Percentiles rank a stretch among this genome's conserved stretches.
Evolutionary conservation across 192 early-diverging fungal genomes (phyloP).

Genomic region (Backusella mclennaniae): DNA sequence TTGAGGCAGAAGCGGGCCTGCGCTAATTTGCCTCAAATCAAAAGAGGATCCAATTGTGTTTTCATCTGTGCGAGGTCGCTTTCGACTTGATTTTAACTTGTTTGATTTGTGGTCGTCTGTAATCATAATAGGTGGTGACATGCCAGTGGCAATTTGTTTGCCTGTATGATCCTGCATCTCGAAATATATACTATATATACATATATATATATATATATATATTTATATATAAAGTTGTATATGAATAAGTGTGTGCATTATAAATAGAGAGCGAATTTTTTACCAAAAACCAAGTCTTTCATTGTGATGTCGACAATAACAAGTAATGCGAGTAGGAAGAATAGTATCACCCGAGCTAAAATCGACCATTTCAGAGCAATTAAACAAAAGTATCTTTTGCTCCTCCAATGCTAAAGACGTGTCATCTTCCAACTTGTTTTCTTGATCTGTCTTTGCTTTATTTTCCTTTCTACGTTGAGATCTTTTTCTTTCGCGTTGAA

Average conservation of each 20-base stretch:
- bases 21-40: not conserved
- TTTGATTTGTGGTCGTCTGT: conserved; percentile 97
- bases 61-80: conserved; percentile 28
- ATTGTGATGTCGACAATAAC: conserved; percentile 94
- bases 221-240: too few species aligned
- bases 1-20: conserved; percentile 12
- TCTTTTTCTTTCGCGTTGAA: conserved; percentile 78
- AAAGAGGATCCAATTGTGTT: not conserved
- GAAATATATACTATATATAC: conserved; percentile 72
- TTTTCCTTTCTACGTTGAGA: conserved; percentile 59
- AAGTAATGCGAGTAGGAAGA: conserved; percentile 94
- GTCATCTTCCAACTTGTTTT: conserved; percentile 45
- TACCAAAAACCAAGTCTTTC: conserved; percentile 91
- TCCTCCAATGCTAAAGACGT: conserved; percentile 69
- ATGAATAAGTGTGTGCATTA: not conserved
- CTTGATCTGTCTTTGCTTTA: conserved; percentile 27
- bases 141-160: conserved; percentile 73
- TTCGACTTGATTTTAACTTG: conserved; percentile 47
- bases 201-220: too few species aligned
- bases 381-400: conserved; percentile 85
- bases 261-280: not conserved
- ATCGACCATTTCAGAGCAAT: conserved; percentile 83
- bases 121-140: conserved; percentile 95
- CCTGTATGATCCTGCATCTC: conserved; percentile 69
- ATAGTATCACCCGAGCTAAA: conserved; percentile 88